Evolutionary conservation across 2,329 filamentous ascomycete species (phyloP), one percentile per base, ranked within the genome.

Genomic region (Arthrobotrys megalospora): DNA sequence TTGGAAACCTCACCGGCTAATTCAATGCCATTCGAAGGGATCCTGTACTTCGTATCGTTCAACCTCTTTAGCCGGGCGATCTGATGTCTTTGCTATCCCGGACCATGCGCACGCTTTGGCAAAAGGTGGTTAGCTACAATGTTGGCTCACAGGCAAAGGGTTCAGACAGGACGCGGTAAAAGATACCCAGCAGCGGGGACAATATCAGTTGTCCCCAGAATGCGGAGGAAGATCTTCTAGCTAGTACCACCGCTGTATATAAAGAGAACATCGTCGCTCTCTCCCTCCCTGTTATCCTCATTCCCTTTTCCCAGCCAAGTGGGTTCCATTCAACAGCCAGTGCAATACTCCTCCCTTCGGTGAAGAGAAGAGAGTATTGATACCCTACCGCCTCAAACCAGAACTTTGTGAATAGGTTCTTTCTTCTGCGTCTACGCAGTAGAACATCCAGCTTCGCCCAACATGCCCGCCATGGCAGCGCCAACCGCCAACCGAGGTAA

Each of bases 401-500:
- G 34, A 60, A 36, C 62, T 66, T 60, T 71, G 66, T 77, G 66
- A 71, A 66, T 67, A 78, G 67, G 66, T 53, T 58, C 58, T 50
- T 63, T 66, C 70, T 58, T 6, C 72, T 67, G 75, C 75, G 63
- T 55, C 53, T 71, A 21, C 67, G 65, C 75, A 62, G 75, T 32
- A 55, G 62, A 78, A 52, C 62, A 71, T 45, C 45, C n/a, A n/a
- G n/a, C 21, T 63, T 71, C n/a, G 75, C 75, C 75, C 75, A 78
- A 63, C 60, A 78, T 78, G 75, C 75, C 75, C 53, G 75, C 75
- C 14, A 63, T 78, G 41, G 60, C 75, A 63, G 75, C 75, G 34
- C 75, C 75, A 66, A 78, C 75, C 50, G 7, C 14, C 63, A 71
- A 78, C 75, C 75, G 68, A 48, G 75, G 75, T 72, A 82, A 82